Evolutionary conservation across 768 basidiomycete genomes (phyloP).

Genomic region (Lanmaoa rubissima): DNA sequence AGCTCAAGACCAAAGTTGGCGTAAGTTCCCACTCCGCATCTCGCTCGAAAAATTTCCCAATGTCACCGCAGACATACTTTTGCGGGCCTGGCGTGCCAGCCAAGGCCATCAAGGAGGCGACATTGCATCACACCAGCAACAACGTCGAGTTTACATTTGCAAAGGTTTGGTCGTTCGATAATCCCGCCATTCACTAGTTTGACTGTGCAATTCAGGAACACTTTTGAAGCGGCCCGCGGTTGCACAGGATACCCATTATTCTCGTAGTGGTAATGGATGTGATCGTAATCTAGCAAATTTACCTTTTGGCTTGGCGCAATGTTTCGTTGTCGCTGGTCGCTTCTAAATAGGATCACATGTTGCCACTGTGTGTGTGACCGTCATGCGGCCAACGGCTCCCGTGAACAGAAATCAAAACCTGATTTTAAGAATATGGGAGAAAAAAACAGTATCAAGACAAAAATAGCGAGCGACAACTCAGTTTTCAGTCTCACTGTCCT

Average conservation of each 20-base stretch:
- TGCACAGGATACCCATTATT: neutral
- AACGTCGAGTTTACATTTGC: constrained; percentile 76
- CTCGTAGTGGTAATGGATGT: neutral
- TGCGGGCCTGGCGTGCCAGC: constrained; percentile 80
- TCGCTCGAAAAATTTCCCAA: neutral
- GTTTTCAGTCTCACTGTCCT: constrained; percentile 20
- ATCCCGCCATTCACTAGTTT: neutral
- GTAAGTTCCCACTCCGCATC: constrained; percentile 43
- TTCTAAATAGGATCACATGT: neutral
- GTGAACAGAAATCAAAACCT: neutral
- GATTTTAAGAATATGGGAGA: neutral
- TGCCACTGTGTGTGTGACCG: neutral
- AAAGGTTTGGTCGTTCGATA: constrained; percentile 53
- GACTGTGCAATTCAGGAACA: constrained; percentile 12
- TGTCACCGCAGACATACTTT: constrained; percentile 67
- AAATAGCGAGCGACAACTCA: neutral
- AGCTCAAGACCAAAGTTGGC: constrained; percentile 80
- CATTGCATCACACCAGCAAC: constrained; percentile 50
- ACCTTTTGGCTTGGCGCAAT: neutral
- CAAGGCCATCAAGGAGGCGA: constrained; percentile 73
- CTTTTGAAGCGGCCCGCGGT: constrained; percentile 7
- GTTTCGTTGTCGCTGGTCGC: neutral
- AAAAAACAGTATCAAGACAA: neutral
- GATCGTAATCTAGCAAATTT: neutral
- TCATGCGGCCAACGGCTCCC: neutral